Evolutionary conservation across 257 asterid species (phyloP), one percentile per base, ranked within the genome.

Genomic region (Ehretia macrophylla): DNA sequence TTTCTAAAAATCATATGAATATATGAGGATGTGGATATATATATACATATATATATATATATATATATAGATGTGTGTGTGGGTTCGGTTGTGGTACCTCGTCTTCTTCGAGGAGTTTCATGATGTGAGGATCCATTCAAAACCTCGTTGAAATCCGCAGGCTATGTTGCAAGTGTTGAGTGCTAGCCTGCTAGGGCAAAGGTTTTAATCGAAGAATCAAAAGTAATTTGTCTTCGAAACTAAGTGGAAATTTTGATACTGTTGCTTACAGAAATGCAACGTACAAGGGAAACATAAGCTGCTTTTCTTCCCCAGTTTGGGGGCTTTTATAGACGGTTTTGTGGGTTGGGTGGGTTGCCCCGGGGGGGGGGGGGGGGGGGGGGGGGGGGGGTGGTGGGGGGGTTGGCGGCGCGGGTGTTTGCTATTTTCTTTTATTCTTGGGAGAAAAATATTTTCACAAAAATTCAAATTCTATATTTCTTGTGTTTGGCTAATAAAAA

Each of bases 101-200:
- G 50, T 87, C 98, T 77, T 91, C 95, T 81, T 91, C 95, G 10
- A 87, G 94, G 71, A 91, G 78, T 68, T 83, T 88, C 94, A 83
- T 76, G 57, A 88, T 71, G 51, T 85, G 79, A 58, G 91, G 91
- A 64, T 90, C 97, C 97, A 90, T 90, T 45, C n/a, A 19, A 17
- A 17, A 42, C 8, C 3, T 4, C 1, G 47, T 14, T 42, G 12
- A 14, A 42, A 42, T 42, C 8, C 8, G 47, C 47, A 42, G 47
- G 11, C 47, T 42, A 42, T 10, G 47, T n/a, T n/a, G n/a, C n/a
- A n/a, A n/a, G n/a, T n/a, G n/a, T 42, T 42, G 35, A 27, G 35
- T 27, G 35, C 35, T 27, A 27, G 35, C 35, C 35, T 42, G 47
- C 14, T 42, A 42, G 47, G 6, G 40, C 8, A 0, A 22, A 37